A percentile compares a stretch with the other conserved stretches of the same genome.
Conservation (phyloP, 108 stramenopile species). For the Cyclostephanos tholiformis region DNA sequence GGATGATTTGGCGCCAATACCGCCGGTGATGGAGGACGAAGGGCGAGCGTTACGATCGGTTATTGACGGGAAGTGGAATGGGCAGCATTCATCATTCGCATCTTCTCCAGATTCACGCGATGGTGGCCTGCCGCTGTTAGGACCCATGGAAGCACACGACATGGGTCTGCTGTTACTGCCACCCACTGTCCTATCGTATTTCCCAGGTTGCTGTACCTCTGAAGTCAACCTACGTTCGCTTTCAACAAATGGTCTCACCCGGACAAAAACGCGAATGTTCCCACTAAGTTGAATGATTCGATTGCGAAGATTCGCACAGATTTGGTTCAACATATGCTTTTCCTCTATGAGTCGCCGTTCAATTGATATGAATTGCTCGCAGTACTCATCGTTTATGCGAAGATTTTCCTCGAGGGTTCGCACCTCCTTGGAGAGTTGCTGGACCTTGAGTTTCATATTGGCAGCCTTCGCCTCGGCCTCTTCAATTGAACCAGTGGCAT, state of each 20-base stretch:
- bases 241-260: constrained; percentile 93
- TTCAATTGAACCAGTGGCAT: constrained; percentile 3
- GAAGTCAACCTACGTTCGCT: constrained; percentile 53
- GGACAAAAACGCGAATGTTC: constrained; percentile 94
- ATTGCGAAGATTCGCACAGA: constrained; percentile 62
- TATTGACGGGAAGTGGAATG: constrained; percentile 63
- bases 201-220: constrained; percentile 51
- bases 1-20: constrained; percentile 19
- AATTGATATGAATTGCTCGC: constrained; percentile 57
- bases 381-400: constrained; percentile 31
- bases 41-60: constrained; percentile 33
- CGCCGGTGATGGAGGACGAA: background rate
- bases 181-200: constrained; percentile 59
- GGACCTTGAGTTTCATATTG: constrained; percentile 24
- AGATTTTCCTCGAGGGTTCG: constrained; percentile 23
- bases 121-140: constrained; percentile 18
- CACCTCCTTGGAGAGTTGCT: constrained; percentile 4
- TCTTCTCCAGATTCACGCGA: background rate
- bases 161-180: constrained; percentile 49
- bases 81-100: background rate
- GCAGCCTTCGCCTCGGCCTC: constrained; percentile 13
- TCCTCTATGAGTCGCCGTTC: constrained; percentile 65
- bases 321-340: constrained; percentile 70
- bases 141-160: background rate
- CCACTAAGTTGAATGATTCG: constrained; percentile 75